These are phyloP conservation scores for Biscogniauxia mediterranea DNA, from an alignment of 2,329 filamentous ascomycete genomes.

Conservation along the genomic window DNA sequence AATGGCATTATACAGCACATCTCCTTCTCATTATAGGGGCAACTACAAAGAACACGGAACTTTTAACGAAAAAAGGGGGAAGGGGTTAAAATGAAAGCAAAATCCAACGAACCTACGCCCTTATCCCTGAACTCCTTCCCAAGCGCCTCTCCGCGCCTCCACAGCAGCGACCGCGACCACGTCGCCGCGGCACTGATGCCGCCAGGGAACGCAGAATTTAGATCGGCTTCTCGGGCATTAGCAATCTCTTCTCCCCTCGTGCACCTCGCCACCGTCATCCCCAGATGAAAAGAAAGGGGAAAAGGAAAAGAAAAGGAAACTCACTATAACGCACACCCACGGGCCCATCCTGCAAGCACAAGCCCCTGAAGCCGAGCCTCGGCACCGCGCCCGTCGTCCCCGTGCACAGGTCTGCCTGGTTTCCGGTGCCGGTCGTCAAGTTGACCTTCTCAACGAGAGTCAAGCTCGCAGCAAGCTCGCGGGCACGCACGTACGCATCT, in stretches of 20 bases:
- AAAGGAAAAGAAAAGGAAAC: constrained; percentile 4
- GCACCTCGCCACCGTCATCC: constrained; percentile 7
- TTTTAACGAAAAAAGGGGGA: neutral
- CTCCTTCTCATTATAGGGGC: no score
- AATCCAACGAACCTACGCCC: constrained; percentile 48
- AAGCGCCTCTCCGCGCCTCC: constrained; percentile 66
- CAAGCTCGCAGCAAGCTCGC: constrained; percentile 63
- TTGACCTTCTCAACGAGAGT: constrained; percentile 75
- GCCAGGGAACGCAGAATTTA: constrained; percentile 67
- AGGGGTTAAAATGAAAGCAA: neutral
- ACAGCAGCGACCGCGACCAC: constrained; percentile 67
- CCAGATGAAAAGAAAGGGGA: neutral
- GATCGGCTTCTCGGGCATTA: constrained; percentile 45
- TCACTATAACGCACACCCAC: constrained; percentile 59
- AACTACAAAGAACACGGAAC: no score
- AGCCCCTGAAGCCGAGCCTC: constrained; percentile 52
- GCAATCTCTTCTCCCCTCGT: neutral
- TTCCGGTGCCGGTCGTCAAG: constrained; percentile 70
- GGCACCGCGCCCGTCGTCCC: constrained; percentile 34
- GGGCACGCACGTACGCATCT: constrained; percentile 62
- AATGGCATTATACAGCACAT: no score
- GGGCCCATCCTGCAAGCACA: constrained; percentile 57
- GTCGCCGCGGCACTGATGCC: constrained; percentile 71
- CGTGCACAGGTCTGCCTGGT: constrained; percentile 36
- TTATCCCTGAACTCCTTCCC: constrained; percentile 70